Conservation (phyloP, 2,329 filamentous ascomycete species). For the Cladosporium oxysporum region DNA sequence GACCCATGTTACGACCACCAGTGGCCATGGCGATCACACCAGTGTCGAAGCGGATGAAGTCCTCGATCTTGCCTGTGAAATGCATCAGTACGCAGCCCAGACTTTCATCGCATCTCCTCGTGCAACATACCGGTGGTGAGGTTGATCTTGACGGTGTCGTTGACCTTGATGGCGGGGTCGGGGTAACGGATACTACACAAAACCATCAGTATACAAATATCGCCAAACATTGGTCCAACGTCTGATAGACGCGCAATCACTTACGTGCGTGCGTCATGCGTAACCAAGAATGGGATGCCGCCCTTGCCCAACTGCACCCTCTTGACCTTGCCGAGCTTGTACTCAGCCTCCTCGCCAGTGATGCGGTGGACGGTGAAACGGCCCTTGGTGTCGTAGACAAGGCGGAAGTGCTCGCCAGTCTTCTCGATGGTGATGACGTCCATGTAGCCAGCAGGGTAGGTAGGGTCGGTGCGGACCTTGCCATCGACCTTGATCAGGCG, state of each 20-base stretch:
- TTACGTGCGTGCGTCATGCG: slow-evolving; percentile 99
- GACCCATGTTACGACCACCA: slow-evolving; percentile 99
- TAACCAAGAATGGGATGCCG: slow-evolving; percentile 99
- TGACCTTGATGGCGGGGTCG: slow-evolving; percentile 97
- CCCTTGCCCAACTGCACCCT: slow-evolving; percentile 98
- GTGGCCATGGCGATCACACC: slow-evolving; percentile 98
- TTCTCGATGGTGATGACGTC: slow-evolving; percentile 99
- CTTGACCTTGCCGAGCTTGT: slow-evolving; percentile 99
- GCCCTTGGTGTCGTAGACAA: slow-evolving; percentile 99
- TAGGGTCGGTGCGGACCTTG: slow-evolving; percentile 98
- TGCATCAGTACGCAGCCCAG: neutral
- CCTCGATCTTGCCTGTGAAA: slow-evolving; percentile 72
- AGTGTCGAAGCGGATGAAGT: slow-evolving; percentile 99
- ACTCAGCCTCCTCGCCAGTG: slow-evolving; percentile 96
- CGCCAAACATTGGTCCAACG: slow-evolving; percentile 99
- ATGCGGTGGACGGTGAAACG: slow-evolving; percentile 99
- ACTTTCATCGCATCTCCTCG: neutral
- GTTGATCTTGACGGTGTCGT: slow-evolving; percentile 99
- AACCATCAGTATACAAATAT: slow-evolving; percentile 39
- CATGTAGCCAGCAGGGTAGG: slow-evolving; percentile 98
- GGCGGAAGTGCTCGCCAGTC: slow-evolving; percentile 99
- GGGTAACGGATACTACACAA: slow-evolving; percentile 91
- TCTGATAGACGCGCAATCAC: slow-evolving; percentile 97
- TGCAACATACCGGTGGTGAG: slow-evolving; percentile 71
- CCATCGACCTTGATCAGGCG: slow-evolving; percentile 99